Conservation (phyloP, 257 asterid genomes). For the Petunia secreta region DNA sequence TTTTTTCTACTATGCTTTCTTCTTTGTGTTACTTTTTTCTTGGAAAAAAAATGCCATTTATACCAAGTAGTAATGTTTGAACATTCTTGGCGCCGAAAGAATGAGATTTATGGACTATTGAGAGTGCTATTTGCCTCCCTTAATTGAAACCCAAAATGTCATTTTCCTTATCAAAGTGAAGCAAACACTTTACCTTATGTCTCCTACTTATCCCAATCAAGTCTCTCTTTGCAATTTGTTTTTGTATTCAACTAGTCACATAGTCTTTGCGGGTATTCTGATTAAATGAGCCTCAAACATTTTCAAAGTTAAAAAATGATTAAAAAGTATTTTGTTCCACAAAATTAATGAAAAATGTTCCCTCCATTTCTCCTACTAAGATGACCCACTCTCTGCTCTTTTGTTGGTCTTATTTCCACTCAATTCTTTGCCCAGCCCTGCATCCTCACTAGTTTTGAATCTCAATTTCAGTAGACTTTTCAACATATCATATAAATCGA, state of each 20-base stretch:
- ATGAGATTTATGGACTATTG: conserved; percentile 21
- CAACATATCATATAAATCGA: not conserved
- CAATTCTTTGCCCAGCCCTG: not conserved
- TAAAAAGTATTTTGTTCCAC: not conserved
- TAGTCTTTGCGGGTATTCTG: not conserved
- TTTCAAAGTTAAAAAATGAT: not conserved
- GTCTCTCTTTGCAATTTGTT: not conserved
- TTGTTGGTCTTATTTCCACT: conserved; percentile 2
- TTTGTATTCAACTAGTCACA: not conserved
- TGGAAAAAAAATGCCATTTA: not conserved
- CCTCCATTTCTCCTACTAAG: not conserved
- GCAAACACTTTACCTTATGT: not conserved
- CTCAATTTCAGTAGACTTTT: not conserved
- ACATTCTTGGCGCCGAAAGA: conserved; percentile 51
- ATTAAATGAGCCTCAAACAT: not conserved
- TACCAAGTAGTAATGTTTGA: not conserved
- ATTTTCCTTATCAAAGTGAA: conserved; percentile 31
- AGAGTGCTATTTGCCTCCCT: conserved; percentile 7
- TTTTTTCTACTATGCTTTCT: not conserved
- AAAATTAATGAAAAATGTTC: not conserved
- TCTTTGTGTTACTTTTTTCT: not conserved
- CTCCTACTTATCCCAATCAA: not conserved
- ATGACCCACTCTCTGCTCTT: not conserved
- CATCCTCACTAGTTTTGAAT: not conserved
- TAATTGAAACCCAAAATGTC: conserved; percentile 34